Percentiles rank a stretch among this genome's conserved stretches.
Evolutionary conservation across 257 asterid genomes (phyloP).

Genomic region (Rhazya stricta): DNA sequence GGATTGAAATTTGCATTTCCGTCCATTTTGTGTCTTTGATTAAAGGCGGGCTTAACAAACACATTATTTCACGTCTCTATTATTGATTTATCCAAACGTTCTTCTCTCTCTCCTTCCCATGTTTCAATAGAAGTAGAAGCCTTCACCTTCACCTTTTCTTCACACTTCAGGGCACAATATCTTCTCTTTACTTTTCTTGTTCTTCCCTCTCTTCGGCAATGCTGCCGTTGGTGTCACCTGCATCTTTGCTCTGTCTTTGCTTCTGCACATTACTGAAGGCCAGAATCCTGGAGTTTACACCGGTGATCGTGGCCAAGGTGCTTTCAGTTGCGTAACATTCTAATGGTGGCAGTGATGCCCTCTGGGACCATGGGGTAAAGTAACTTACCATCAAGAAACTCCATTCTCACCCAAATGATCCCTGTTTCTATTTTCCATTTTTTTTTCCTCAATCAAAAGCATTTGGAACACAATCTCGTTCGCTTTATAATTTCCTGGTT

Average conservation of each 20-base stretch:
- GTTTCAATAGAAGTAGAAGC: conserved; percentile 54
- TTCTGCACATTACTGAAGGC: conserved; percentile 30
- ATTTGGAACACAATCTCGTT: background rate
- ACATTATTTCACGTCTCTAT: conserved; percentile 20
- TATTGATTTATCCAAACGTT: conserved; percentile 17
- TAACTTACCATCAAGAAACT: background rate
- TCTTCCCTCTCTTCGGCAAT: background rate
- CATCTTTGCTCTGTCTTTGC: conserved; percentile 20
- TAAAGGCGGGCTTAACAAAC: conserved; percentile 30
- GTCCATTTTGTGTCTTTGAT: conserved; percentile 40
- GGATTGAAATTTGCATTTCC: conserved; percentile 25
- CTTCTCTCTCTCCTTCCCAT: conserved; percentile 30
- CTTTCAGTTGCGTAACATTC: conserved; percentile 90
- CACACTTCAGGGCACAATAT: conserved; percentile 4
- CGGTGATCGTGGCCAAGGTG: conserved; percentile 61
- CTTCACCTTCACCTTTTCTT: conserved; percentile 19
- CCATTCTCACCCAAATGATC: background rate
- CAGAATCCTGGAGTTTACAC: conserved; percentile 58
- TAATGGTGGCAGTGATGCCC: conserved; percentile 89
- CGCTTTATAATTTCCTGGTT: background rate
- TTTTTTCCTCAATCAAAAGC: background rate
- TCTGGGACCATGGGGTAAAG: conserved; percentile 88
- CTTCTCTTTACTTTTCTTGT: background rate
- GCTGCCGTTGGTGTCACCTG: conserved; percentile 18
- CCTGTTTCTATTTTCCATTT: background rate